Conservation (phyloP, 2,329 filamentous ascomycete genomes). For the Graphium sp. region DNA sequence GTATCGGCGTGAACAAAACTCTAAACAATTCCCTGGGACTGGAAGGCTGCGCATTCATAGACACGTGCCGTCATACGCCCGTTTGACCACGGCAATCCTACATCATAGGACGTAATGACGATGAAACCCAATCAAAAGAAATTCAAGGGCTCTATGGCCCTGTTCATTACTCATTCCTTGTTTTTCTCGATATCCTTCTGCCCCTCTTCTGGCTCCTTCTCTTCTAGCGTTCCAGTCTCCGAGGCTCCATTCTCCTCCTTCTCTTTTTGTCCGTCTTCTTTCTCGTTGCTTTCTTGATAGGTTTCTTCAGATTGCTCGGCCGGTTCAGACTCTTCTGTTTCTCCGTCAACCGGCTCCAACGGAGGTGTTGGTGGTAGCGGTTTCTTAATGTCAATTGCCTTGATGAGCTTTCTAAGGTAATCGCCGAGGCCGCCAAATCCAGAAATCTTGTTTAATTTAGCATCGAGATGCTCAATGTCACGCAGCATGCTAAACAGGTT, state of each 20-base stretch:
- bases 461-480: slow-evolving; percentile 58
- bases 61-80: too few relatives aligned
- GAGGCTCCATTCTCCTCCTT: slow-evolving; percentile 7
- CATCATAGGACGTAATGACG: too few relatives aligned
- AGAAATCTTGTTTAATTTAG: slow-evolving; percentile 59
- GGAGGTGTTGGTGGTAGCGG: slow-evolving; percentile 2
- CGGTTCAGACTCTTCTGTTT: not conserved
- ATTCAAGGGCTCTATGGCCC: too few relatives aligned
- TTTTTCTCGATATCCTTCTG: slow-evolving; percentile 8
- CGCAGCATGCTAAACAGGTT: slow-evolving; percentile 44
- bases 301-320: slow-evolving; percentile 2
- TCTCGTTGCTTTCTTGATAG: slow-evolving; percentile 7
- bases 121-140: too few relatives aligned
- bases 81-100: too few relatives aligned
- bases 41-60: too few relatives aligned
- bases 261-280: slow-evolving; percentile 6
- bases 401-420: slow-evolving; percentile 47
- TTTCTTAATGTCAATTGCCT: slow-evolving; percentile 32
- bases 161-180: too few relatives aligned
- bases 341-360: slow-evolving; percentile 1
- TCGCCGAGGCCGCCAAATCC: slow-evolving; percentile 62
- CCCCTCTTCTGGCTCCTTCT: slow-evolving; percentile 6
- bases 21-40: too few relatives aligned
- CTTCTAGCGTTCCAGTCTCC: slow-evolving; percentile 4
- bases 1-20: too few relatives aligned